Conservation (phyloP, 129 eudicot genomes). For the Flaveria ramosissima region DNA sequence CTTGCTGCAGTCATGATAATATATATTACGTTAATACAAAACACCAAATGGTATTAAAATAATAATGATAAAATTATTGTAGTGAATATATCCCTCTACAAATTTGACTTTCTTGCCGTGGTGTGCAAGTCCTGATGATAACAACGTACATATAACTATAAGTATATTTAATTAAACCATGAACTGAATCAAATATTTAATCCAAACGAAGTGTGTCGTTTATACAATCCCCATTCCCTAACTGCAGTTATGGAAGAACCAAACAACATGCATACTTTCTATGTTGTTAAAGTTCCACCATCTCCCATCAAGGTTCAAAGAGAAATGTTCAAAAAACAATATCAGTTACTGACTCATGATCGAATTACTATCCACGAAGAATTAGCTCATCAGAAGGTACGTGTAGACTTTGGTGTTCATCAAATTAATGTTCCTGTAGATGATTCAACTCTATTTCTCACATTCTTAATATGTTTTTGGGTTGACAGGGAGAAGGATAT, state of each 20-base stretch:
- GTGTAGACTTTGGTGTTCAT: too few species aligned
- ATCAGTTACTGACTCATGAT: constrained; percentile 14
- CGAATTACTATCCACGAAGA: constrained; percentile 6
- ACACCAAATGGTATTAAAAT: too few species aligned
- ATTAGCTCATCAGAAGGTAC: constrained; percentile 22
- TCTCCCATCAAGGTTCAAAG: constrained; percentile 8
- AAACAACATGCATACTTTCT: neutral
- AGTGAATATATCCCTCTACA: neutral
- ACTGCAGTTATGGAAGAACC: neutral
- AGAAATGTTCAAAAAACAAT: constrained; percentile 13
- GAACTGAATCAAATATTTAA: neutral
- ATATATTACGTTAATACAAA: too few species aligned
- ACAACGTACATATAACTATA: too few species aligned
- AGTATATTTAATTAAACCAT: too few species aligned
- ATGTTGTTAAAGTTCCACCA: constrained; percentile 14
- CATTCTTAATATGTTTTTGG: neutral
- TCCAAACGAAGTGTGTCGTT: neutral
- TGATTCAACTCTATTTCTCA: neutral
- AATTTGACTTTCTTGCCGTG: constrained; percentile 29
- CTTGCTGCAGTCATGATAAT: too few species aligned
- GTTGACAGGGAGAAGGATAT: constrained; percentile 15
- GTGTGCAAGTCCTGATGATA: constrained; percentile 23
- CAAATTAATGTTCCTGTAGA: neutral
- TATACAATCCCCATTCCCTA: neutral
- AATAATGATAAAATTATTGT: too few species aligned